A percentile compares a stretch with the other conserved stretches of the same genome.
These are phyloP conservation scores for Diaporthe citriasiana DNA, from an alignment of 2,329 filamentous ascomycete genomes.

Conservation along the genomic window DNA sequence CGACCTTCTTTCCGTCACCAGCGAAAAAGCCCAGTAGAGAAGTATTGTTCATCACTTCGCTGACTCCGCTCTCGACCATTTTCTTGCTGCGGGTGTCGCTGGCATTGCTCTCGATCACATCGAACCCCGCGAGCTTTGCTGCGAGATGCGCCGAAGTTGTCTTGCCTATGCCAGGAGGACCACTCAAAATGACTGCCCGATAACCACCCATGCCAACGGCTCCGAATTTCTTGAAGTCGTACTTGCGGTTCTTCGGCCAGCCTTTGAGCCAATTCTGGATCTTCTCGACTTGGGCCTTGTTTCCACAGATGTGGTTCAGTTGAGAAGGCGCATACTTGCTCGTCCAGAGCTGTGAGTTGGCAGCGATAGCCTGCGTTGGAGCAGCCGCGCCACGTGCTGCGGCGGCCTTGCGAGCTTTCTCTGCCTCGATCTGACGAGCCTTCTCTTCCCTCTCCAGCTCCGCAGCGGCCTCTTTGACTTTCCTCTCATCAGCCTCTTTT, in stretches of 20 bases:
- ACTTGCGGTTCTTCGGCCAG: constrained; percentile 84
- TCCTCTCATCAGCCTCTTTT: constrained; percentile 85
- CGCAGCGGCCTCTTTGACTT: constrained; percentile 82
- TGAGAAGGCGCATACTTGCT: constrained; percentile 93
- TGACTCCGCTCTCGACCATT: constrained; percentile 88
- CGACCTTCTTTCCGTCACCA: constrained; percentile 83
- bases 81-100: constrained; percentile 98
- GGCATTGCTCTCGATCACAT: constrained; percentile 94
- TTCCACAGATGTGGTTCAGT: constrained; percentile 92
- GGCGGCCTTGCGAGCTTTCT: constrained; percentile 67
- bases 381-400: constrained; percentile 58
- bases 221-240: constrained; percentile 85
- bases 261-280: constrained; percentile 88
- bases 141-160: constrained; percentile 96
- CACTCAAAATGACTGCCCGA: constrained; percentile 94
- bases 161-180: constrained; percentile 96
- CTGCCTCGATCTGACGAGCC: constrained; percentile 64
- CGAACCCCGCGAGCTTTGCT: constrained; percentile 92
- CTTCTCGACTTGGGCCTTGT: constrained; percentile 90
- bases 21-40: constrained; percentile 94
- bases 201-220: constrained; percentile 86
- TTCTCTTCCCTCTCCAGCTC: constrained; percentile 90
- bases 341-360: constrained; percentile 85
- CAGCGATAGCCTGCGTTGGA: constrained; percentile 53
- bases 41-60: constrained; percentile 92